phyloP scores from a whole-genome alignment of 2,329 filamentous ascomycete genomes.

The Berkeleyomyces rouxiae region DNA sequence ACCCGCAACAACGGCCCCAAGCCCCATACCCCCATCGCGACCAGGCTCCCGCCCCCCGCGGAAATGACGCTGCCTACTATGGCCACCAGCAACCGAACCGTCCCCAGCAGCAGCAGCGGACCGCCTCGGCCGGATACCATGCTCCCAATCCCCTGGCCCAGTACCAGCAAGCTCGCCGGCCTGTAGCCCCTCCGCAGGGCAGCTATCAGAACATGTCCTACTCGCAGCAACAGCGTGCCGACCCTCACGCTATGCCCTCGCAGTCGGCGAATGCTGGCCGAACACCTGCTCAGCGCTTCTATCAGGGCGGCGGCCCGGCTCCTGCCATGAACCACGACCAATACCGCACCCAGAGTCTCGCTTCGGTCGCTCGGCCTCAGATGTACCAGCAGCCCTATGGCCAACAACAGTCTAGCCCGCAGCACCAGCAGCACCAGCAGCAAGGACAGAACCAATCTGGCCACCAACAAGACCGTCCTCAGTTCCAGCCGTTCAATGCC shows the following conservation, averaged over 20 bases:
- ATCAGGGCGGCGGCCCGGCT: conserved; percentile 41
- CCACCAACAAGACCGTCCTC: conserved; percentile 1
- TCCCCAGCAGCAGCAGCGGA: conserved; percentile 29
- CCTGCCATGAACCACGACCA: conserved; percentile 70
- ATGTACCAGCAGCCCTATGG: conserved; percentile 49
- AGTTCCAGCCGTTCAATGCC: conserved; percentile 11
- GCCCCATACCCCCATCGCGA: neutral
- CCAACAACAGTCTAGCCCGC: conserved; percentile 41
- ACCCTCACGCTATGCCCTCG: conserved; percentile 36
- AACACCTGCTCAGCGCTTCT: conserved; percentile 34
- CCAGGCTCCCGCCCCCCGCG: neutral
- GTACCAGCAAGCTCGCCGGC: conserved; percentile 26
- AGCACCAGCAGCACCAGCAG: neutral
- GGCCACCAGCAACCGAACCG: conserved; percentile 4
- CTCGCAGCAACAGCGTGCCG: conserved; percentile 24
- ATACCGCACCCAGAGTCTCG: conserved; percentile 87
- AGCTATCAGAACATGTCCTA: conserved; percentile 8
- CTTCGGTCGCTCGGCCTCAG: conserved; percentile 54
- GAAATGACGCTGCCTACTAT: neutral
- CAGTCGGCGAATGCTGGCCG: conserved; percentile 24
- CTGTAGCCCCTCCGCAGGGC: conserved; percentile 27
- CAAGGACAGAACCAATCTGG: conserved; percentile 26
- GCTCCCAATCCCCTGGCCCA: conserved; percentile 28
- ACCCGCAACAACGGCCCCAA: conserved; percentile 1
- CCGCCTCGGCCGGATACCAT: conserved; percentile 33